Evolutionary conservation across 345 rosid species (phyloP).

Genomic region (Aethionema arabicum): DNA sequence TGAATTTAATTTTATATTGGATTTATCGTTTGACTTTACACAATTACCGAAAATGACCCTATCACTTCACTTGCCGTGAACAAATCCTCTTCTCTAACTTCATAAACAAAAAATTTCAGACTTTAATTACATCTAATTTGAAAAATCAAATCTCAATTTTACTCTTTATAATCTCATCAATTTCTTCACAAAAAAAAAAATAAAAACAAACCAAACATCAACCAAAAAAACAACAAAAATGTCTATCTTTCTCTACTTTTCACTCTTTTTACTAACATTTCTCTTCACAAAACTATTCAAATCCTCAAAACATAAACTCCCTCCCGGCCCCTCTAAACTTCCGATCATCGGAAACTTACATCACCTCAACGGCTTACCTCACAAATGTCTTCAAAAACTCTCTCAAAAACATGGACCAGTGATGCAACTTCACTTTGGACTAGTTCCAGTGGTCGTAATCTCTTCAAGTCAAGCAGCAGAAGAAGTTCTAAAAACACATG

Average conservation of each 20-base stretch:
- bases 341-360: conserved; percentile 42
- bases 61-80: conserved; percentile 17
- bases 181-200: neutral
- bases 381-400: conserved; percentile 28
- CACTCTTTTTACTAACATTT: conserved; percentile 20
- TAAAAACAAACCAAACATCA: neutral
- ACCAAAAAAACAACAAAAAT: conserved; percentile 15
- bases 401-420: conserved; percentile 32
- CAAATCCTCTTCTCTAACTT: conserved; percentile 4
- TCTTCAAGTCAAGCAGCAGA: conserved; percentile 37
- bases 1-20: neutral
- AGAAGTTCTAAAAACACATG: conserved; percentile 41
- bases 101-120: no score
- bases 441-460: conserved; percentile 23
- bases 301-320: conserved; percentile 24
- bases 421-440: conserved; percentile 33
- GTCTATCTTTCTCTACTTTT: conserved; percentile 25
- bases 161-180: conserved; percentile 6
- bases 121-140: neutral
- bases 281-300: conserved; percentile 8
- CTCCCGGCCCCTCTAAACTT: conserved; percentile 35
- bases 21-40: neutral
- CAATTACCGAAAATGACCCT: conserved; percentile 11
- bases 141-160: conserved; percentile 20
- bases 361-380: conserved; percentile 29